These are phyloP conservation scores for Dendrostoma leiphaemia DNA, from an alignment of 2,329 filamentous ascomycete species.

Conservation along the genomic window DNA sequence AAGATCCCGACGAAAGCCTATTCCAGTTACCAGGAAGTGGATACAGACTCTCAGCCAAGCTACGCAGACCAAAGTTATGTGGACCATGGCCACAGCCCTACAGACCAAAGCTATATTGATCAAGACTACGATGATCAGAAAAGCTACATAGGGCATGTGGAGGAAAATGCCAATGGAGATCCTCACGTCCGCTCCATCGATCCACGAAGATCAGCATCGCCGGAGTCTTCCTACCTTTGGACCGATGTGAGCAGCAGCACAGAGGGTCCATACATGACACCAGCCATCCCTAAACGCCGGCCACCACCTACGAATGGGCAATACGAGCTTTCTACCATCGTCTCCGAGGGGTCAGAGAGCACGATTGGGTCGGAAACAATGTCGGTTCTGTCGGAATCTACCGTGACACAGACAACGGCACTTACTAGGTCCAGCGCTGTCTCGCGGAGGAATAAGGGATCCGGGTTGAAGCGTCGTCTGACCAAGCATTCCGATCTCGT, in stretches of 20 bases:
- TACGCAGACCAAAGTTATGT: slow-evolving; percentile 9
- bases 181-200: slow-evolving; percentile 31
- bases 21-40: slow-evolving; percentile 43
- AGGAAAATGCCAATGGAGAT: slow-evolving; percentile 24
- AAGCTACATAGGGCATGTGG: slow-evolving; percentile 16
- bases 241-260: slow-evolving; percentile 22
- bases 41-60: slow-evolving; percentile 26
- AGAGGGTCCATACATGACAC: slow-evolving; percentile 24
- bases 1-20: slow-evolving; percentile 45
- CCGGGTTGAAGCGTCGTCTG: slow-evolving; percentile 68
- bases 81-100: no score
- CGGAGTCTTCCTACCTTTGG: slow-evolving; percentile 26
- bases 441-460: slow-evolving; percentile 43
- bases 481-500: slow-evolving; percentile 94
- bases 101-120: slow-evolving; percentile 15
- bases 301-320: slow-evolving; percentile 52
- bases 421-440: slow-evolving; percentile 45
- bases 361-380: slow-evolving; percentile 47
- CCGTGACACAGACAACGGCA: slow-evolving; percentile 51
- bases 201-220: slow-evolving; percentile 30
- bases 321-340: slow-evolving; percentile 57
- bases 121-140: no score
- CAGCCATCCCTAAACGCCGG: slow-evolving; percentile 22
- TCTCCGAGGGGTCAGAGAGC: slow-evolving; percentile 50
- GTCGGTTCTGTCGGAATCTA: slow-evolving; percentile 49